Evolutionary conservation across 192 early-diverging fungal genomes (phyloP).

Genomic region (Coemansia sp.): DNA sequence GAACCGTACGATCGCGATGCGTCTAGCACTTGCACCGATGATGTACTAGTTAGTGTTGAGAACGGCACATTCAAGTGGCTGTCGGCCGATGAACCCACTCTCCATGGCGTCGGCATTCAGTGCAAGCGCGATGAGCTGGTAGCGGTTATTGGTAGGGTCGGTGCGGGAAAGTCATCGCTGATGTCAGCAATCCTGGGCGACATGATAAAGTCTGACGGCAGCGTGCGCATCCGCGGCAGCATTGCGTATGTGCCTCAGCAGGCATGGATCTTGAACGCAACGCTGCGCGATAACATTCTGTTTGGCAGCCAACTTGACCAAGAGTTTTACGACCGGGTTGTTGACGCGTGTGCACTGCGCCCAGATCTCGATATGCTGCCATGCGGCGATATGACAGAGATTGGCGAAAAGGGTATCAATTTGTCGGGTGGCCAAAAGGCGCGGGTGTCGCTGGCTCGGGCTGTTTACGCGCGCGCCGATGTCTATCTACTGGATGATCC

Average conservation of each 20-base stretch:
- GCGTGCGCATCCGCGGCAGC: slow-evolving; percentile 22
- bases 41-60: slow-evolving; percentile 20
- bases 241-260: slow-evolving; percentile 62
- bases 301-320: slow-evolving; percentile 60
- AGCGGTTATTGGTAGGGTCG: slow-evolving; percentile 62
- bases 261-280: slow-evolving; percentile 59
- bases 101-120: slow-evolving; percentile 40
- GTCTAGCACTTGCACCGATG: slow-evolving; percentile 1
- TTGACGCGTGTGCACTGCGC: slow-evolving; percentile 57
- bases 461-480: slow-evolving; percentile 62
- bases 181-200: slow-evolving; percentile 62
- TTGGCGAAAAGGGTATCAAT: slow-evolving; percentile 24
- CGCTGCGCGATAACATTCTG: slow-evolving; percentile 64
- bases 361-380: slow-evolving; percentile 57
- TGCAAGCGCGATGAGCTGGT: slow-evolving; percentile 54
- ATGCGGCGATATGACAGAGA: slow-evolving; percentile 42
- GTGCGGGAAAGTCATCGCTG: slow-evolving; percentile 65
- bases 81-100: slow-evolving; percentile 14
- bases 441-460: slow-evolving; percentile 35
- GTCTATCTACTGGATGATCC: slow-evolving; percentile 71
- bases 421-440: slow-evolving; percentile 20
- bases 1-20: slow-evolving; percentile 17
- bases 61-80: slow-evolving; percentile 57
- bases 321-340: slow-evolving; percentile 54
- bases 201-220: slow-evolving; percentile 42